Conservation (phyloP, 164 flowering plant species). For the Annona squamosa region DNA sequence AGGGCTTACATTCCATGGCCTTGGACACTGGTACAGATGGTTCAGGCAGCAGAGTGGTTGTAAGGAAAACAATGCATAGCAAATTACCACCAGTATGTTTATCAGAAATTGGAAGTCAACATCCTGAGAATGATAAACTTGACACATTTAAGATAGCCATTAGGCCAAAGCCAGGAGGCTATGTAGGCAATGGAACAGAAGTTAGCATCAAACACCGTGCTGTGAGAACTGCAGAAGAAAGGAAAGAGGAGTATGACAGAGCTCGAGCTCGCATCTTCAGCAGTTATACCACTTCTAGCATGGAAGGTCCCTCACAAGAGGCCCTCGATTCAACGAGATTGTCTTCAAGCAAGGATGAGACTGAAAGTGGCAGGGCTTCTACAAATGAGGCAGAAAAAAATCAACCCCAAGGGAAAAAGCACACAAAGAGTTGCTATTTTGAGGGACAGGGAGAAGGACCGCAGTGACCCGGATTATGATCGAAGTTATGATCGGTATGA, state of each 20-base stretch:
- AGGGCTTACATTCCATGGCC: slow-evolving; percentile 69
- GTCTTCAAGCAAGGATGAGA: slow-evolving; percentile 36
- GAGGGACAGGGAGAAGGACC: slow-evolving; percentile 88
- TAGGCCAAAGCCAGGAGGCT: slow-evolving; percentile 45
- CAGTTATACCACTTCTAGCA: slow-evolving; percentile 33
- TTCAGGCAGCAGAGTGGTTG: slow-evolving; percentile 22
- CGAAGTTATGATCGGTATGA: slow-evolving; percentile 89
- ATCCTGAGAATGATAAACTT: slow-evolving; percentile 48
- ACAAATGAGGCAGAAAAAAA: slow-evolving; percentile 38
- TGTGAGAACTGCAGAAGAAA: slow-evolving; percentile 73
- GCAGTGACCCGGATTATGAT: slow-evolving; percentile 88
- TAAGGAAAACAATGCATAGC: slow-evolving; percentile 53
- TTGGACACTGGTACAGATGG: slow-evolving; percentile 51
- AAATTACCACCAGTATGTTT: slow-evolving; percentile 59
- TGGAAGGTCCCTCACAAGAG: slow-evolving; percentile 31
- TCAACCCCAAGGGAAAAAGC: slow-evolving; percentile 29
- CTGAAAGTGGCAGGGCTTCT: slow-evolving; percentile 27
- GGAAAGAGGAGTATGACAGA: slow-evolving; percentile 89
- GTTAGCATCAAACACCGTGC: slow-evolving; percentile 36
- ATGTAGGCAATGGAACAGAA: slow-evolving; percentile 30
- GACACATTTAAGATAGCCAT: slow-evolving; percentile 61
- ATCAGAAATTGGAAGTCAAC: slow-evolving; percentile 66
- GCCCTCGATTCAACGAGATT: slow-evolving; percentile 10
- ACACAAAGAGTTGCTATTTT: slow-evolving; percentile 73
- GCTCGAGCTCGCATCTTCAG: slow-evolving; percentile 93